These are phyloP conservation scores for Elongisporangium anandrum DNA, from an alignment of 352 stramenopile genomes.

Conservation along the genomic window DNA sequence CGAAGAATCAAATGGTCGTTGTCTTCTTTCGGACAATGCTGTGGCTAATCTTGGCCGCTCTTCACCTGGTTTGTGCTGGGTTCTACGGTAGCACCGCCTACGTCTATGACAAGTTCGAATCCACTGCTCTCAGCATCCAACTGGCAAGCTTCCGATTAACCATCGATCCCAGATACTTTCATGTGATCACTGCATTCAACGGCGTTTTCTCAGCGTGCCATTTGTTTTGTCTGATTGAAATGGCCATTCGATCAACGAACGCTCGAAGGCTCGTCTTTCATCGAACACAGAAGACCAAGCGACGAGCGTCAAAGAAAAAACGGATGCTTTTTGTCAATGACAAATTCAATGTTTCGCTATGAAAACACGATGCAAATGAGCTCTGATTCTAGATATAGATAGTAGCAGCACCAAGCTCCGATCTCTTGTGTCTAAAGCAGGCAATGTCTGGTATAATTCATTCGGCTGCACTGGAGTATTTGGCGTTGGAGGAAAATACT, in stretches of 20 bases:
- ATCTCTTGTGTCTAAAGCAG: not conserved
- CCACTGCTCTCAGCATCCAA: not conserved
- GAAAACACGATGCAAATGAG: too few species aligned
- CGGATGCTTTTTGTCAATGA: too few species aligned
- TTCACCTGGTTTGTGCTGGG: not conserved
- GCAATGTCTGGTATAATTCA: not conserved
- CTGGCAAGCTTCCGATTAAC: not conserved
- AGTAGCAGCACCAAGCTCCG: not conserved
- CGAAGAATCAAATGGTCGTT: too few species aligned
- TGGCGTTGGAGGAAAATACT: conserved; percentile 9
- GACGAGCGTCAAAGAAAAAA: too few species aligned
- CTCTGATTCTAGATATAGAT: too few species aligned
- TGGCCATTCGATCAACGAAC: not conserved
- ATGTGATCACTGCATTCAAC: not conserved
- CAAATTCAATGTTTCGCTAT: too few species aligned
- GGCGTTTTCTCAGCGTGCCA: not conserved
- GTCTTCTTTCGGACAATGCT: not conserved
- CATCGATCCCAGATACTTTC: conserved; percentile 5
- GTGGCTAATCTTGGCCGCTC: not conserved
- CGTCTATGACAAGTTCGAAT: not conserved
- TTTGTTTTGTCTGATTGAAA: not conserved
- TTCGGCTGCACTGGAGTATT: conserved; percentile 2
- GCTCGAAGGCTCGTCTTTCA: not conserved
- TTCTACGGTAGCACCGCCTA: not conserved
- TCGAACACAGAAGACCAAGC: not conserved